These are phyloP conservation scores for Bromus sterilis DNA, from an alignment of 176 grass and related monocot species.

Conservation along the genomic window DNA sequence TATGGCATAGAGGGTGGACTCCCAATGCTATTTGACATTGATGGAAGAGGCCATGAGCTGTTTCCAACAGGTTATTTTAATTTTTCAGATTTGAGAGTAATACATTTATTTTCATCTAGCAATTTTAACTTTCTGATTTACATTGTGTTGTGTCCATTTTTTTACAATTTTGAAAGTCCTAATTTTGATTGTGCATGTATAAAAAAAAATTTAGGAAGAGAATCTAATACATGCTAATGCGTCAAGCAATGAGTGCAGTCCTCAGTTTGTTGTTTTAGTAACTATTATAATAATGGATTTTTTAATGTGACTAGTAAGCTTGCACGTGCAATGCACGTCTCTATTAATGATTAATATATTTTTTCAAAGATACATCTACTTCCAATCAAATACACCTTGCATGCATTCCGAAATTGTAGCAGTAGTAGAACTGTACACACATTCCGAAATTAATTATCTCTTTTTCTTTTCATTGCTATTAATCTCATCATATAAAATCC, in stretches of 20 bases:
- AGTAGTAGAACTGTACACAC: too few species aligned
- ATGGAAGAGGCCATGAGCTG: constrained; percentile 78
- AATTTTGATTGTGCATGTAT: background rate
- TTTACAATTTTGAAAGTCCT: background rate
- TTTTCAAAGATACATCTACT: too few species aligned
- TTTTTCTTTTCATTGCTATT: too few species aligned
- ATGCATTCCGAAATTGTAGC: too few species aligned
- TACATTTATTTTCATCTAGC: background rate
- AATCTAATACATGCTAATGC: background rate
- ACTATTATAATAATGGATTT: background rate
- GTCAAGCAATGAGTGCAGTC: background rate
- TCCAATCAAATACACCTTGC: too few species aligned
- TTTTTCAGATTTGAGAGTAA: background rate
- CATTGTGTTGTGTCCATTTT: background rate
- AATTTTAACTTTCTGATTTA: background rate
- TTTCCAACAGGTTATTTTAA: constrained; percentile 75
- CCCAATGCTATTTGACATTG: constrained; percentile 82
- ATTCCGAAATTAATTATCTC: too few species aligned
- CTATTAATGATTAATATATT: too few species aligned
- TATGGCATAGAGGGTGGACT: constrained; percentile 79
- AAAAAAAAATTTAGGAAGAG: background rate
- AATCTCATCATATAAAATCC: too few species aligned
- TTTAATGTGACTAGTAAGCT: too few species aligned
- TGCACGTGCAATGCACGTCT: too few species aligned
- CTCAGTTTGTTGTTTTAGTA: constrained; percentile 4